Base-by-base conservation (phyloP, 495 filamentous ascomycete species). In the Penicillium canariense region DNA sequence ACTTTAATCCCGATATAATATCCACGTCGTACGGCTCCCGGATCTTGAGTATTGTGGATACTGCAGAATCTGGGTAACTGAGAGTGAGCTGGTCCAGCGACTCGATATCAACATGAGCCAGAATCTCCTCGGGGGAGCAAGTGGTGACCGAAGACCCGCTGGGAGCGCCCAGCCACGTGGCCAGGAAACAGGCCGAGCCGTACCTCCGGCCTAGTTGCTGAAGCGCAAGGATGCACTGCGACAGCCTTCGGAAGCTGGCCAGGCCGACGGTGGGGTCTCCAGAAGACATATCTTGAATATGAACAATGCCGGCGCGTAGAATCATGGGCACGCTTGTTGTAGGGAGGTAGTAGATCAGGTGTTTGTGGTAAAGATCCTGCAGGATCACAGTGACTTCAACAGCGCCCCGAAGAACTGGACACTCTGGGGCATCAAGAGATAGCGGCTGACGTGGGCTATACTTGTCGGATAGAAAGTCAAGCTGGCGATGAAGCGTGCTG, bases 21-120 rank as follows among this genome's bases (percentile, higher is more conserved):
- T 57, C 55, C 11, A 51, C 31, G 35, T 57, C 55, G 52, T 57
- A 57, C 26, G 55, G 55, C 40, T 57, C 55, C 27, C 42, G 25
- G n/a, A 57, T 57, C 42, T 46, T 52, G 3, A 57, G 5, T n/a
- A 57, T 46, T 3, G 47, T 50, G 8, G 48, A 30, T 2, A 25
- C 32, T 9, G 43, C 15, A 34, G 12, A 25, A 2, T 57, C 55
- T 2, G 34, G 4, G 27, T 51, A 47, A 8, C 36, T 22, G 7
- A 36, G 44, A 0, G 55, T 57, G 10, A 57, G 35, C 18, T 23
- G 49, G 35, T 46, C 55, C 27, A 57, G 31, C 1, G 42, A 42
- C 18, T 57, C 55, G 9, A 57, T 46, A 52, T 57, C 55, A 6
- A 57, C 32, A 34, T 51, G 34, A 0, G 42, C 35, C 34, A 57